These are phyloP conservation scores for Ganoderma sp. DNA, from an alignment of 1,284 basidiomycete genomes.

Conservation along the genomic window DNA sequence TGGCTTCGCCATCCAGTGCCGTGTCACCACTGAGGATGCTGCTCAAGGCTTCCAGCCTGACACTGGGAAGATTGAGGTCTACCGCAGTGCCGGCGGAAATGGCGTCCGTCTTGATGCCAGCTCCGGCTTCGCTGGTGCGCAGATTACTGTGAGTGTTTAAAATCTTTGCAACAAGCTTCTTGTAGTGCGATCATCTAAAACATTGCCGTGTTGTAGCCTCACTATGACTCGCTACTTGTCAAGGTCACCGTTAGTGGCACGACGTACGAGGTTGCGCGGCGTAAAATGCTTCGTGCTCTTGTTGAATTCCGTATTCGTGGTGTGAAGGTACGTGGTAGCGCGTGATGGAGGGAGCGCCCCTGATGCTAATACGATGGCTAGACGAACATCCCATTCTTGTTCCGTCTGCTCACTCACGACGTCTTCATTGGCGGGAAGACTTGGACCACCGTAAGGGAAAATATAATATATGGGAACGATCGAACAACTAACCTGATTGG, in stretches of 20 bases:
- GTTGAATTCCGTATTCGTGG: conserved; percentile 99
- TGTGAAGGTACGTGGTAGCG: conserved; percentile 76
- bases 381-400: conserved; percentile 99
- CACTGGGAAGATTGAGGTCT: conserved; percentile 99
- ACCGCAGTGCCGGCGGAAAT: conserved; percentile 98
- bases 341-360: not conserved
- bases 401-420: conserved; percentile 97
- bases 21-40: conserved; percentile 99
- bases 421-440: conserved; percentile 96
- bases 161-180: no score
- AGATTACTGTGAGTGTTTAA: conserved; percentile 83
- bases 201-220: conserved; percentile 62
- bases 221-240: conserved; percentile 98
- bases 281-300: conserved; percentile 98
- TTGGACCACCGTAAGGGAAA: conserved; percentile 86
- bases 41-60: conserved; percentile 94
- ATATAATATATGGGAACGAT: not conserved
- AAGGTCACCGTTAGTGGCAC: conserved; percentile 97
- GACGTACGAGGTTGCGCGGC: conserved; percentile 96
- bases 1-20: conserved; percentile 98
- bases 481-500: not conserved
- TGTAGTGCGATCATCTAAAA: not conserved
- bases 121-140: conserved; percentile 98
- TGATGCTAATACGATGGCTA: conserved; percentile 39
- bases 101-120: conserved; percentile 97